A percentile compares a stretch with the other conserved stretches of the same genome.
These are phyloP conservation scores for Lipomyces mesembrius DNA, from an alignment of 805 yeast species.

Conservation along the genomic window DNA sequence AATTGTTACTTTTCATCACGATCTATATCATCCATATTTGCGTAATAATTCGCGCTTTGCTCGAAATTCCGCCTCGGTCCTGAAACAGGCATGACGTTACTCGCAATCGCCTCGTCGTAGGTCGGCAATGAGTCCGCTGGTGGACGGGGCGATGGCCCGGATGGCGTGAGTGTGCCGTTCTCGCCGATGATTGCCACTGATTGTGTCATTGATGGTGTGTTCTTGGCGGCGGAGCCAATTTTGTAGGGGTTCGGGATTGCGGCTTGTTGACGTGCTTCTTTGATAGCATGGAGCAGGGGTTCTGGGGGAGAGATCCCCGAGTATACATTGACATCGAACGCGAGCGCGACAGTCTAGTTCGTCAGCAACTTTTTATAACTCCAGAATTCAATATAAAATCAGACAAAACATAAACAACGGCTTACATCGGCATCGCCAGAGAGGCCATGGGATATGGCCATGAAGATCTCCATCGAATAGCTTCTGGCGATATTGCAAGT, in stretches of 20 bases:
- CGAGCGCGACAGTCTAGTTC: slow-evolving; percentile 16
- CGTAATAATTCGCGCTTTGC: slow-evolving; percentile 24
- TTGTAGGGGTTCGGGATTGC: slow-evolving; percentile 7
- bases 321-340: slow-evolving; percentile 24
- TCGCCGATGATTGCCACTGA: background rate
- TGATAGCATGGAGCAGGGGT: slow-evolving; percentile 19
- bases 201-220: background rate
- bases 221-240: slow-evolving; percentile 1
- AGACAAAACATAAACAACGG: slow-evolving; percentile 19
- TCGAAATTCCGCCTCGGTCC: slow-evolving; percentile 32
- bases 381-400: background rate
- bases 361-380: background rate
- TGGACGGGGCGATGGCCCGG: background rate
- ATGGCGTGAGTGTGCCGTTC: slow-evolving; percentile 5
- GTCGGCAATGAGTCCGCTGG: slow-evolving; percentile 28
- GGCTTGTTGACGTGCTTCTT: background rate
- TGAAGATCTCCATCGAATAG: slow-evolving; percentile 49
- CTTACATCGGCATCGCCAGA: slow-evolving; percentile 48
- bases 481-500: slow-evolving; percentile 59
- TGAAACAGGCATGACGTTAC: slow-evolving; percentile 15
- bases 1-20: slow-evolving; percentile 16
- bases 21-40: slow-evolving; percentile 27
- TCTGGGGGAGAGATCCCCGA: slow-evolving; percentile 36
- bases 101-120: slow-evolving; percentile 29
- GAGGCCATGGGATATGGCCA: slow-evolving; percentile 43